phyloP scores from a whole-genome alignment of 140 eudicot genomes.

The Erigeron philadelphicus region DNA sequence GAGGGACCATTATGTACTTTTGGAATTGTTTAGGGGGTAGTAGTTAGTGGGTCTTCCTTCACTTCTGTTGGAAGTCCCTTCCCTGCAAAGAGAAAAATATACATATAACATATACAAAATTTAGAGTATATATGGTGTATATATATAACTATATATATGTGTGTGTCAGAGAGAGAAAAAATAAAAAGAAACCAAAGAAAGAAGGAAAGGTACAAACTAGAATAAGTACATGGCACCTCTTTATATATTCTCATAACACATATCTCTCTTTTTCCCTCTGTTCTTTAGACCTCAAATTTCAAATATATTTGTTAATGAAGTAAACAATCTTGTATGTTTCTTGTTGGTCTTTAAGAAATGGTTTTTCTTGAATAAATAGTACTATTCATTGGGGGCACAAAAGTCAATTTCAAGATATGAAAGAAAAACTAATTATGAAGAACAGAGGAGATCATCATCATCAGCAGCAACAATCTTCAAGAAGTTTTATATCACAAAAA shows the following conservation, averaged over 20 bases:
- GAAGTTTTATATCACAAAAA: constrained; percentile 52
- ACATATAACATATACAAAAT: background rate
- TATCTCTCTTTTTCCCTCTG: constrained; percentile 30
- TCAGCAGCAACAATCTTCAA: constrained; percentile 32
- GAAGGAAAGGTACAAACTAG: constrained; percentile 39
- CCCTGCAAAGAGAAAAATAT: constrained; percentile 64
- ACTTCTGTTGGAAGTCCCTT: constrained; percentile 71
- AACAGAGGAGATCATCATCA: constrained; percentile 53
- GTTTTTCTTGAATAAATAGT: constrained; percentile 26
- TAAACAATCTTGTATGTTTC: constrained; percentile 18
- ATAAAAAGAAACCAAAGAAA: constrained; percentile 30
- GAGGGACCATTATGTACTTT: constrained; percentile 44
- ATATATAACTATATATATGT: background rate
- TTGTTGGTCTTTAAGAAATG: constrained; percentile 32
- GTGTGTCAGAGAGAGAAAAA: constrained; percentile 25
- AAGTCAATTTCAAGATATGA: constrained; percentile 18
- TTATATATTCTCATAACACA: constrained; percentile 25
- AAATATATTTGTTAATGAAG: constrained; percentile 19
- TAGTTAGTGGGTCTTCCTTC: constrained; percentile 58
- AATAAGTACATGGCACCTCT: constrained; percentile 37
- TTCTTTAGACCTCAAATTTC: constrained; percentile 25
- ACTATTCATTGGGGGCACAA: constrained; percentile 15
- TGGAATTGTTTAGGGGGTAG: constrained; percentile 27
- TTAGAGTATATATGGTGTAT: background rate
- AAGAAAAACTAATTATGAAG: constrained; percentile 41